Evolutionary conservation across 1,139 yeast species (phyloP), one percentile per base, ranked within the genome.

Genomic region (Hemisphaericaspora lyxosophila): DNA sequence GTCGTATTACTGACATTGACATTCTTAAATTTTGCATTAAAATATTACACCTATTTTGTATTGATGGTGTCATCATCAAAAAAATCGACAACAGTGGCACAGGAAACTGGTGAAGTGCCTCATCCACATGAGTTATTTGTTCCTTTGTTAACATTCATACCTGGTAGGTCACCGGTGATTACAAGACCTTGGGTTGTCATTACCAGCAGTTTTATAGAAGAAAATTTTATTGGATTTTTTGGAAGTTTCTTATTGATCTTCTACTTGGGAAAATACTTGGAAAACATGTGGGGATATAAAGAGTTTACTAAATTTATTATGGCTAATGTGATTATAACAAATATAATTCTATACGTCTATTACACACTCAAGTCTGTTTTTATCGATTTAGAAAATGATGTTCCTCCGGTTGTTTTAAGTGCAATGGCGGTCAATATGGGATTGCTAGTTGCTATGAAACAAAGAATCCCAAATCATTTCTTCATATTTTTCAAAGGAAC

Each of bases 401-500:
- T 60, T 4, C 71, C 71, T 1, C 73, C 73, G 2, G 70, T 66
- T 12, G 60, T 67, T 7, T 51, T 60, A 31, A 53, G 68, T 2
- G 56, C 66, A n/a, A 61, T 61, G 64, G 65, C 70, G 42, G 59
- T 53, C 33, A 62, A 63, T 24, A 65, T 70, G 60, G 74, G 71
- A 13, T 54, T 70, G 23, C 50, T 72, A 8, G 69, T 70, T 9
- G 75, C 75, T 4, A 58, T 69, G 5, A 70, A 70, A 42, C 76
- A 71, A 49, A 48, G 76, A 27, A 68, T 71, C 13, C 64, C 73
- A 14, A 60, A 63, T 40, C 76, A 71, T 49, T 70, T 70, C 44
- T 51, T 72, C 33, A 49, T 70, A 19, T 59, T 70, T 34, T 61
- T 70, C 45, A 61, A 64, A 40, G 74, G 74, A 2, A 59, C 57